These are phyloP conservation scores for Fusarium sp. DNA, from an alignment of 2,329 filamentous ascomycete genomes.

Conservation along the genomic window DNA sequence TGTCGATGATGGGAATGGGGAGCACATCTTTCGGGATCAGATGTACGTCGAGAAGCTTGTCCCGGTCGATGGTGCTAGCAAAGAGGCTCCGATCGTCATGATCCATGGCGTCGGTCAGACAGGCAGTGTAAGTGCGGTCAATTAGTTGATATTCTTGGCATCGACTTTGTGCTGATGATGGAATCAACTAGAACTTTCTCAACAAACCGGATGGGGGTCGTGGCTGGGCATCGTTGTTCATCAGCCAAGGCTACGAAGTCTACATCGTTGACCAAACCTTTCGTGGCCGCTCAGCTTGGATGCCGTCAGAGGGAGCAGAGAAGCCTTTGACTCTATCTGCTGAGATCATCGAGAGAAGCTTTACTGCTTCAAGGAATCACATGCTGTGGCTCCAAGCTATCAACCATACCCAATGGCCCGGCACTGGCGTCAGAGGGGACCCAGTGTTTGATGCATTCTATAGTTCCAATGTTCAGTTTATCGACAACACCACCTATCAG, in stretches of 20 bases:
- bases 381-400: slow-evolving; percentile 39
- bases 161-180: background rate
- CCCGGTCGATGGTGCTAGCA: slow-evolving; percentile 16
- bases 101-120: slow-evolving; percentile 42
- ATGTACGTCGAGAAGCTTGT: slow-evolving; percentile 43
- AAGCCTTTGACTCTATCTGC: slow-evolving; percentile 31
- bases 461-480: slow-evolving; percentile 40
- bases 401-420: slow-evolving; percentile 43
- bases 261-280: slow-evolving; percentile 42
- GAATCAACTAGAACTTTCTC: slow-evolving; percentile 35
- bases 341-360: slow-evolving; percentile 35
- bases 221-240: slow-evolving; percentile 40
- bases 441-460: slow-evolving; percentile 40
- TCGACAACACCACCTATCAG: slow-evolving; percentile 37
- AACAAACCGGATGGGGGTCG: slow-evolving; percentile 41
- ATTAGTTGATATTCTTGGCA: background rate
- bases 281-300: slow-evolving; percentile 39
- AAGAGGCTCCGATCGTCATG: slow-evolving; percentile 37
- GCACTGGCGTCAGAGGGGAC: slow-evolving; percentile 29
- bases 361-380: slow-evolving; percentile 33
- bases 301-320: slow-evolving; percentile 10
- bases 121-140: slow-evolving; percentile 26
- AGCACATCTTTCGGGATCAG: slow-evolving; percentile 39
- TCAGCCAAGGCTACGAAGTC: slow-evolving; percentile 39
- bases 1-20: slow-evolving; percentile 34